Evolutionary conservation across 148 eudicot genomes (phyloP).

Genomic region (Silene uniflora): DNA sequence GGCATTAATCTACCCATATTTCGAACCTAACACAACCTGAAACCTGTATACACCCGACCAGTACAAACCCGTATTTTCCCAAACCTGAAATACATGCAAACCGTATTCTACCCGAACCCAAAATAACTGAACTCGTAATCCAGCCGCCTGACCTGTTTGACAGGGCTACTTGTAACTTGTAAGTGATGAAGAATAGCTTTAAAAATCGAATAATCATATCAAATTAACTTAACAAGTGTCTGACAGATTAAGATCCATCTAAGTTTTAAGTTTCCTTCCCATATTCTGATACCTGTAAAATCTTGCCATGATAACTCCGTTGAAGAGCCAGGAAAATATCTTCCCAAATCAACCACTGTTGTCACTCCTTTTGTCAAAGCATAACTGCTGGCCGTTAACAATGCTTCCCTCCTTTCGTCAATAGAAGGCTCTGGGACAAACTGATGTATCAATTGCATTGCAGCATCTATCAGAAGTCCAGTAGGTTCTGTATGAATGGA

Average conservation of each 20-base stretch:
- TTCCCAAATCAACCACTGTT: conserved; percentile 90
- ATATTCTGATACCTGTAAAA: conserved; percentile 56
- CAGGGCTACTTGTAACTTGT: not conserved
- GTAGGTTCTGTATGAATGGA: conserved; percentile 63
- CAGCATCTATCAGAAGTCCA: conserved; percentile 92
- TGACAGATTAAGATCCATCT: not conserved
- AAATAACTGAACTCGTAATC: no score
- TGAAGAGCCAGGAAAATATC: conserved; percentile 81
- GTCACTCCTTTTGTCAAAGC: conserved; percentile 91
- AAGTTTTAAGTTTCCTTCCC: not conserved
- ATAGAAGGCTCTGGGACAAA: conserved; percentile 62
- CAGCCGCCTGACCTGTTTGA: no score
- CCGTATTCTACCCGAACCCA: no score
- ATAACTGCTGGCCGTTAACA: conserved; percentile 62
- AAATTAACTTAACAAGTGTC: not conserved
- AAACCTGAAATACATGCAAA: no score
- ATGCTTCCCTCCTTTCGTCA: conserved; percentile 81
- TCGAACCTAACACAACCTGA: no score
- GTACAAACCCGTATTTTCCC: no score
- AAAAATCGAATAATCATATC: not conserved
- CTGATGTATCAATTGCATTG: conserved; percentile 58
- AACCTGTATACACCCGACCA: no score
- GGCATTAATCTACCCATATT: no score
- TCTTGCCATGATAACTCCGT: conserved; percentile 77
- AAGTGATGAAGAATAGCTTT: not conserved